Conservation (phyloP, 2,329 filamentous ascomycete species). For the Raffaelea ambrosiae region DNA sequence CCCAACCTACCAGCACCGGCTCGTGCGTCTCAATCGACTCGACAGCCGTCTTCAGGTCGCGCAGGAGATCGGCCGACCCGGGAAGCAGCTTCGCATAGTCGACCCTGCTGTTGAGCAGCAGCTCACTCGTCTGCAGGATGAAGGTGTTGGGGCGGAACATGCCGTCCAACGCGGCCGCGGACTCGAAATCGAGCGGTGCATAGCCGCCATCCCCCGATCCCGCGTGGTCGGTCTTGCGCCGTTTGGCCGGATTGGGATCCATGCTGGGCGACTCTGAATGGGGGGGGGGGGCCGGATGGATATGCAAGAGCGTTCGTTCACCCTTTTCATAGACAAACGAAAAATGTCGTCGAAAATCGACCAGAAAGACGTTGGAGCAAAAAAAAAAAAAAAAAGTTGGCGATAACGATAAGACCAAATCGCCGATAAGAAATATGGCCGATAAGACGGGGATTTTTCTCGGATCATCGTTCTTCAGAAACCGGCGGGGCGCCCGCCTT, state of each 20-base stretch:
- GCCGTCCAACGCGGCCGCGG: conserved; percentile 20
- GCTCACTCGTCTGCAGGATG: conserved; percentile 50
- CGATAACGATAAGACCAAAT: background rate
- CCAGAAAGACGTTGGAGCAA: background rate
- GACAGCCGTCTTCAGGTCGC: conserved; percentile 42
- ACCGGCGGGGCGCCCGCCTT: background rate
- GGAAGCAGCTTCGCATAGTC: conserved; percentile 41
- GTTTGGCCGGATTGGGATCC: conserved; percentile 23
- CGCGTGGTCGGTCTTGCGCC: conserved; percentile 23
- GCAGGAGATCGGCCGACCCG: conserved; percentile 39
- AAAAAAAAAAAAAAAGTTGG: background rate
- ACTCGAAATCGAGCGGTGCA: conserved; percentile 12
- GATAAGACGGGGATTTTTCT: background rate
- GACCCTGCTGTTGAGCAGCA: conserved; percentile 45
- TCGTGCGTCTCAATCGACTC: conserved; percentile 42
- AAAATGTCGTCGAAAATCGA: background rate
- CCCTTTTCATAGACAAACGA: too few species aligned
- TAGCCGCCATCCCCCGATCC: background rate
- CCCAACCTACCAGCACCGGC: conserved; percentile 35
- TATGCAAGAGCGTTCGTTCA: background rate
- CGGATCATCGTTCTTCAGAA: conserved; percentile 1
- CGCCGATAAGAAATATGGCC: background rate
- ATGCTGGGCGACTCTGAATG: conserved; percentile 15
- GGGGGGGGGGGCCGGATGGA: background rate
- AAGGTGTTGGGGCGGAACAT: conserved; percentile 40